phyloP scores from a whole-genome alignment of 2,329 filamentous ascomycete species.

The Scleromitrula shiraiana region DNA sequence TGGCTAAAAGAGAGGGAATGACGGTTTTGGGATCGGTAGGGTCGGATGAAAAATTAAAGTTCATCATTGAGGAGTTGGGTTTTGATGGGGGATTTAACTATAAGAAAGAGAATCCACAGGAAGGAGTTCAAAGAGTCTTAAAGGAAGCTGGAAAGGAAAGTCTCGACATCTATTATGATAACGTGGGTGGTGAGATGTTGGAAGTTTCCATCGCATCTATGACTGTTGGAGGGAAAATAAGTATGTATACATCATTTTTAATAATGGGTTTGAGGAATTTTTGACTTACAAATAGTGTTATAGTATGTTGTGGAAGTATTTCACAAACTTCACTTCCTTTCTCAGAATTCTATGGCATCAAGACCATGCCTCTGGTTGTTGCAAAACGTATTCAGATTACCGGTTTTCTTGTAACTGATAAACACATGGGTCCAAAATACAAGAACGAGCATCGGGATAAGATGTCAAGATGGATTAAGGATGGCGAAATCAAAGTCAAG shows the following conservation, averaged over 20 bases:
- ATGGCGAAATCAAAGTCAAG: conserved; percentile 54
- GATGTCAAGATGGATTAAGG: conserved; percentile 58
- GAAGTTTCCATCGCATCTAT: conserved; percentile 56
- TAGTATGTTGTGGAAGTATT: conserved; percentile 52
- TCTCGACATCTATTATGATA: conserved; percentile 74
- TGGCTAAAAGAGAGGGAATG: conserved; percentile 68
- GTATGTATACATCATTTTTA: conserved; percentile 14
- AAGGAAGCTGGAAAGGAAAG: conserved; percentile 48
- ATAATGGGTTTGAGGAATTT: not conserved
- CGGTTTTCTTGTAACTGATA: conserved; percentile 59
- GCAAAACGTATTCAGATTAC: conserved; percentile 52
- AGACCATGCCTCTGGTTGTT: conserved; percentile 50
- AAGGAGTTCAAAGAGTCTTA: conserved; percentile 54
- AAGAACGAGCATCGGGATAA: conserved; percentile 55
- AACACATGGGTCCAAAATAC: conserved; percentile 53
- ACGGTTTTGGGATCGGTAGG: conserved; percentile 66
- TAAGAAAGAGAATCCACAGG: conserved; percentile 59
- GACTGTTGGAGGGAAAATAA: conserved; percentile 56
- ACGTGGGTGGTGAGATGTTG: conserved; percentile 66
- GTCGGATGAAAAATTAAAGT: conserved; percentile 64
- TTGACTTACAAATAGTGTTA: conserved; percentile 5
- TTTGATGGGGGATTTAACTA: conserved; percentile 75
- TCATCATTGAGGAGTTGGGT: conserved; percentile 61
- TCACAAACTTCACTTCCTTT: conserved; percentile 46
- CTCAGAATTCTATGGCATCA: not conserved